Evolutionary conservation across 2,329 filamentous ascomycete species (phyloP), one percentile per base, ranked within the genome.

Genomic region (Nakataea oryzae): DNA sequence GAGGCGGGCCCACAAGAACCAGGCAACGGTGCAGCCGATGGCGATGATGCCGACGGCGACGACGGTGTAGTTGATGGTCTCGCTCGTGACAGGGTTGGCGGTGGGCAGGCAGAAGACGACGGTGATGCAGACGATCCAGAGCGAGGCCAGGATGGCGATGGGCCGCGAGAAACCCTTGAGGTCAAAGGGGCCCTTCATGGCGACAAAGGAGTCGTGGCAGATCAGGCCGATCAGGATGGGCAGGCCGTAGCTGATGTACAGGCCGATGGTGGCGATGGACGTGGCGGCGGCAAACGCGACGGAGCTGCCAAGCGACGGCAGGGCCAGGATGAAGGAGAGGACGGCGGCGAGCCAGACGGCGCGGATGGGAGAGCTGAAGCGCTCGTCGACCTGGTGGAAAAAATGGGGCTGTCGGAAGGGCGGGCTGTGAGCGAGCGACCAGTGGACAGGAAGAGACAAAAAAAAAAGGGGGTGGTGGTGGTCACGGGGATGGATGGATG

Each of bases 241-340:
- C 27, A 84, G 74, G 1, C 81, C 82, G 67, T 85, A 86, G 61
- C 78, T 81, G 59, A 85, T 77, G 66, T 85, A 85, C 3, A 86
- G 73, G 0, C 82, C 82, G 57, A 85, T 78, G 3, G 82, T 85
- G 4, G 83, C 82, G 64, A 85, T 85, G 12, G 79, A 82, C 2
- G 83, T 85, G 2, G 81, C 82, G 1, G 83, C 83, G 2, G 80
- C 73, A 65, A 84, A 85, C 8, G 83, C 83, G 8, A 85, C 83
- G 3, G 68, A 69, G 1, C 77, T 81, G 8, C 82, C 82, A 0
- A 86, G 75, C 12, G 79, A 82, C 1, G 82, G 82, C 11, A 85
- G 74, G 0, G 80, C 78, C 0, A 85, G 76, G 65, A 80, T 78
- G 67, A 85, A 85, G 1, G 81, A 75, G 27, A 85, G 73, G 17